Evolutionary conservation across 768 basidiomycete genomes (phyloP).

Genomic region (Mycena metata): DNA sequence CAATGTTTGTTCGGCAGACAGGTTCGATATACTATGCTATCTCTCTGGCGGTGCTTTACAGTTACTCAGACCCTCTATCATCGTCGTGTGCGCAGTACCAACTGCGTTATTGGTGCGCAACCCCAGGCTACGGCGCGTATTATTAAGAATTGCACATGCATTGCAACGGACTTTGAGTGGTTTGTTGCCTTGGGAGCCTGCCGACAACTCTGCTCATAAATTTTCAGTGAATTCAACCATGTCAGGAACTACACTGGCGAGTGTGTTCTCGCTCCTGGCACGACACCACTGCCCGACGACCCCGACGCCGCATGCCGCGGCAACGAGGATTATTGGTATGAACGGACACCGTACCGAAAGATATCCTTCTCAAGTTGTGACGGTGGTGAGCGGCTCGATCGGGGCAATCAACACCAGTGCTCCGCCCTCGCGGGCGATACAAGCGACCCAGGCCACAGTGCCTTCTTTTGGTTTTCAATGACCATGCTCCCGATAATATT

Average conservation of each 20-base stretch:
- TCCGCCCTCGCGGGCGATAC: too few species aligned
- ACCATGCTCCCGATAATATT: too few species aligned
- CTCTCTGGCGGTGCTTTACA: slow-evolving; percentile 11
- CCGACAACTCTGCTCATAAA: slow-evolving; percentile 5
- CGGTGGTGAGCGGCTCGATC: slow-evolving; percentile 82
- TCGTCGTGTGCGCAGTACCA: slow-evolving; percentile 81
- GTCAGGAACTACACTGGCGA: slow-evolving; percentile 73
- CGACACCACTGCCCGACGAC: slow-evolving; percentile 70
- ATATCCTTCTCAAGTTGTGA: slow-evolving; percentile 91
- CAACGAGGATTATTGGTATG: slow-evolving; percentile 89
- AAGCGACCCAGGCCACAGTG: too few species aligned
- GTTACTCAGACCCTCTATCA: slow-evolving; percentile 85
- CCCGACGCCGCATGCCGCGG: slow-evolving; percentile 59
- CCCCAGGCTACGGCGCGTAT: slow-evolving; percentile 64
- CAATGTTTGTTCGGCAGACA: slow-evolving; percentile 92
- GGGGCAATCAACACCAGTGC: slow-evolving; percentile 56
- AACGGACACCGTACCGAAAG: slow-evolving; percentile 83
- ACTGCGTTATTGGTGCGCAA: slow-evolving; percentile 87
- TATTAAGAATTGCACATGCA: slow-evolving; percentile 81
- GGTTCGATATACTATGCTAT: slow-evolving; percentile 54
- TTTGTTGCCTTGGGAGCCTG: slow-evolving; percentile 43
- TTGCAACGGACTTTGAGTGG: slow-evolving; percentile 92
- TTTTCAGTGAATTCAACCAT: slow-evolving; percentile 91
- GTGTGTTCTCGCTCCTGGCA: slow-evolving; percentile 84
- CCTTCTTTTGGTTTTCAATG: too few species aligned